Base-by-base conservation (phyloP, 2,329 filamentous ascomycete genomes). In the Diaporthe aspalathi region DNA sequence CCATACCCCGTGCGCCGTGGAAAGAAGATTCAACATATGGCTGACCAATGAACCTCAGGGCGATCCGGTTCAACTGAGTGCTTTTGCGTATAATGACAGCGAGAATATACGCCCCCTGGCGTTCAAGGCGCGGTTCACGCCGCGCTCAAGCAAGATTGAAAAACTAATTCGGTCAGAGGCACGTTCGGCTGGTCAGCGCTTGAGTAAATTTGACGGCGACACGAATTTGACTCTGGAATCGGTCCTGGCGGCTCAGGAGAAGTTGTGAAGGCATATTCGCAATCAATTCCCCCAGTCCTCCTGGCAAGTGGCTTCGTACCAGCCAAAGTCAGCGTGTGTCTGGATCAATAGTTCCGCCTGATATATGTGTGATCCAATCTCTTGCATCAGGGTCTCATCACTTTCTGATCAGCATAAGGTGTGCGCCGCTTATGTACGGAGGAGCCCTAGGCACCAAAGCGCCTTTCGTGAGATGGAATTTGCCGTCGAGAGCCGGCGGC, bases 81-180 rank as follows among this genome's bases (percentile, higher is more conserved):
- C 56, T 35, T 65, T 63, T 9, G 35, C 45, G 20, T 45, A 65
- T 27, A 54, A 43, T 32, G 56, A 53, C 45, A 65, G 32, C 22
- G 45, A 47, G 47, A 40, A 54, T 29, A 35, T 43, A 38, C 43
- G 68, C 6, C 47, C 47, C 1, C 24, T 53, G 7, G 56, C 45
- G 8, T 63, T 65, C 49, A 70, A 65, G 32, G 68, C 50, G n/a
- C 47, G 68, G 27, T 70, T 70, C 56, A 70, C 56, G 20, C 47
- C 68, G 16, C 68, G 68, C 5, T 70, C 68, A 27, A 45, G 17
- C 32, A 47, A 43, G 38, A 62, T 47, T 8, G 63, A 60, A 29
- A 35, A 62, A 43, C 32, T 57, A 16, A 67, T 71, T 20, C 27
- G 53, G 40, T 71, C 53, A 32, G 53, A 67, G 8, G 69, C 68